Base-by-base conservation (phyloP, 1,139 yeast species). In the Yueomyces sp. region DNA sequence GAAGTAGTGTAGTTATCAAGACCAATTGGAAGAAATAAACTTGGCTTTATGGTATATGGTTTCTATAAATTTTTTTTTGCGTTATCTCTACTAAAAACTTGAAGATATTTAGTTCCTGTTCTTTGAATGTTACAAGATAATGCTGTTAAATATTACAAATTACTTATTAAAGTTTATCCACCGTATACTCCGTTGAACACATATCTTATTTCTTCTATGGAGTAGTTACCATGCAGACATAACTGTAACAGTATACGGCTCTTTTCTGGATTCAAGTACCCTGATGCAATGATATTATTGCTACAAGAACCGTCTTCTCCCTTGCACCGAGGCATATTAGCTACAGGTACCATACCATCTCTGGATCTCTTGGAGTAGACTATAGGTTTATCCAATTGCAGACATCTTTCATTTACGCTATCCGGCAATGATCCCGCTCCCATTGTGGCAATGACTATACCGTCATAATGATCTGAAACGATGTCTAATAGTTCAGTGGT, bases 351-450 rank as follows among this genome's bases (percentile, higher is more conserved):
- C 72, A 72, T 66, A 27, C 79, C 80, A 51, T 78, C 84, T 72
- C 75, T 75, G 3, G 84, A 71, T 53, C 86, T 68, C 54, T 78
- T 78, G 34, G 83, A 76, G 54, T 76, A 78, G 1, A 79, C 68
- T 2, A 78, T 68, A 1, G 86, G 85, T 36, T 76, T 64, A 19
- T 62, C 52, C 39, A 65, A 54, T 30, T 60, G 53, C 26, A 55
- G 34, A 26, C 59, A 50, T 32, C 44, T 62, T 39, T 67, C 64
- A 50, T 75, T 76, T 2, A 81, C 74, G 12, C 55, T 59, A 11
- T 70, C 73, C 29, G 77, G 68, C 63, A 79, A 62, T 2, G 82
- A 75, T 0, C 86, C 86, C 0, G 85, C 83, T 35, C 86, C 86
- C 73, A 78, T 74, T 3, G 83, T 76, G 0, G 85, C 86, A 40